Evolutionary conservation across 192 early-diverging fungal species (phyloP), one percentile per base, ranked within the genome.

Genomic region (Phycomyces nitens): DNA sequence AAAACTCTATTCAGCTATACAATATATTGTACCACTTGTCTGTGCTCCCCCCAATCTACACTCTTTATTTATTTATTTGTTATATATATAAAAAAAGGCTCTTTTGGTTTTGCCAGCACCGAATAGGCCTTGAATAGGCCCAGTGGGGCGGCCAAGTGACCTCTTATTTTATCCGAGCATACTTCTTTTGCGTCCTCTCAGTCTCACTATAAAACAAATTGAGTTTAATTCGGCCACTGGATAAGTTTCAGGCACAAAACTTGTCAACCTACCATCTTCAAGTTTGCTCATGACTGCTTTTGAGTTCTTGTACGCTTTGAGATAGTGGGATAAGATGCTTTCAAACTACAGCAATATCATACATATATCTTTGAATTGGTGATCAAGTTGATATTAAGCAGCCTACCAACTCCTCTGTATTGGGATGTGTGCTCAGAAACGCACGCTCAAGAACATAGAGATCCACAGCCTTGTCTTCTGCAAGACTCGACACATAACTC

Each of bases 401-500:
- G n/a, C 70, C 61, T 82, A 93, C 90, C 86, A 93, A 71, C 56
- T 64, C 54, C 63, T 93, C 87, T 15, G 91, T 85, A 29, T 91
- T 82, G 10, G 94, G 93, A 77, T 99, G 97, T 6, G 96, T 98
- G 73, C 94, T 96, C 7, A 81, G 67, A 63, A 99, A 88, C 2
- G 95, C 91, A 20, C 93, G 77, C 72, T 99, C 95, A 20, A 99
- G 84, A n/a, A 99, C 97, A 79, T 99, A 99, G 49, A 99, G 82
- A 80, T 99, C 97, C 1, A 99, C 97, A 4, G 92, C 97, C 74
- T 97, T 97, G 77, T 99, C 97, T 70, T 99, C 97, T 16, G 80
- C 73, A 69, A 95, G 77, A 22, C 74, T 66, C 26, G 94, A 94
- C 40, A 89, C 81, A 72, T 89, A 93, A 66, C 93, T 92, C 56